phyloP scores from a whole-genome alignment of 176 grass and related monocot species.

The Miscanthus lutarioriparius region DNA sequence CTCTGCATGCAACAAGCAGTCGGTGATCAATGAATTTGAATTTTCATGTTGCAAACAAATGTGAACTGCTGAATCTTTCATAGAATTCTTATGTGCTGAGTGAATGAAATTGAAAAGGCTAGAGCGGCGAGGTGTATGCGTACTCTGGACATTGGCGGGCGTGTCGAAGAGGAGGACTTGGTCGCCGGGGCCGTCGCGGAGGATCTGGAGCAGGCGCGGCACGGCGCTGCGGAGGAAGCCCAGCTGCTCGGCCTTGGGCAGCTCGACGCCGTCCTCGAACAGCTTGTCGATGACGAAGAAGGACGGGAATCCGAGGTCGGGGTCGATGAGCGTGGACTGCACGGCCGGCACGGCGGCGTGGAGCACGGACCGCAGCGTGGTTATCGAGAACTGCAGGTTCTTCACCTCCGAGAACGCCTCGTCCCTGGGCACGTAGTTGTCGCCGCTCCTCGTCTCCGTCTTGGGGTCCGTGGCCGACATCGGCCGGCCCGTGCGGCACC shows the following conservation, averaged over 20 bases:
- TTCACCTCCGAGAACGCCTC: slow-evolving; percentile 85
- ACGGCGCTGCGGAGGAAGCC: slow-evolving; percentile 42
- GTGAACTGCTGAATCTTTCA: neutral
- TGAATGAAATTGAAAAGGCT: neutral
- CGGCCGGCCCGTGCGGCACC: slow-evolving; percentile 69
- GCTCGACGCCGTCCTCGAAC: slow-evolving; percentile 65
- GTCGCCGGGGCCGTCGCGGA: slow-evolving; percentile 38
- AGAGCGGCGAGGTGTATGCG: neutral
- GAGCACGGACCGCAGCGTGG: slow-evolving; percentile 47
- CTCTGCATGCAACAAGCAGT: slow-evolving; percentile 29
- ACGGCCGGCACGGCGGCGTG: slow-evolving; percentile 49
- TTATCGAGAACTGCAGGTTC: slow-evolving; percentile 51
- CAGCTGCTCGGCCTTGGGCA: slow-evolving; percentile 33
- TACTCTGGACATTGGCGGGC: slow-evolving; percentile 61
- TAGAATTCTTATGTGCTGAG: neutral
- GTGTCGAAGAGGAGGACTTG: slow-evolving; percentile 45
- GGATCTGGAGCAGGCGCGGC: slow-evolving; percentile 39
- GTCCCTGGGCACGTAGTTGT: slow-evolving; percentile 71
- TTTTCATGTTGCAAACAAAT: neutral
- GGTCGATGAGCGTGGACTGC: slow-evolving; percentile 48
- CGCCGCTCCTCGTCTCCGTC: slow-evolving; percentile 47
- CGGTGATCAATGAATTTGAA: neutral
- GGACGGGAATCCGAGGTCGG: slow-evolving; percentile 32
- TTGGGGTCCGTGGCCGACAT: slow-evolving; percentile 48
- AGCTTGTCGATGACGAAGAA: slow-evolving; percentile 71